Evolutionary conservation across 257 asterid species (phyloP).

Genomic region (Jaltomata sinuosa): DNA sequence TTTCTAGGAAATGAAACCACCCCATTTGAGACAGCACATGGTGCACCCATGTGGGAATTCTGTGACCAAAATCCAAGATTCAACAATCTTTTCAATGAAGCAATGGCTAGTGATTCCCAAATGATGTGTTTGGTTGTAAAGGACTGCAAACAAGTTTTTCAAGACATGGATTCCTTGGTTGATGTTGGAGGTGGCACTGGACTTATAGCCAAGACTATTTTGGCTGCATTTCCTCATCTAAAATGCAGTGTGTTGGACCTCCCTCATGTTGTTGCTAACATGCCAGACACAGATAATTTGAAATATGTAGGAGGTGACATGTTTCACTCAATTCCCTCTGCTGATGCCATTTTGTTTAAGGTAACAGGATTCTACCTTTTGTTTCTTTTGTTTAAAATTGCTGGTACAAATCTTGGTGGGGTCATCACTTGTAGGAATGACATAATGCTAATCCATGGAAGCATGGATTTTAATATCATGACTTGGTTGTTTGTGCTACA

Average conservation of each 20-base stretch:
- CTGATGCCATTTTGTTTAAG: constrained; percentile 12
- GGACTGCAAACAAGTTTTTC: constrained; percentile 10
- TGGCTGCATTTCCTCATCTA: constrained; percentile 2
- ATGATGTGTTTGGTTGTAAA: constrained; percentile 1
- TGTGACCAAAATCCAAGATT: not conserved
- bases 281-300: not conserved
- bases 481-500: not conserved
- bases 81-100: constrained; percentile 16
- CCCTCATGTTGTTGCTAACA: constrained; percentile 8
- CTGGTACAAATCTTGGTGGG: not conserved
- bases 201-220: not conserved
- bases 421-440: too few species aligned
- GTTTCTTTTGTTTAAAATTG: not conserved
- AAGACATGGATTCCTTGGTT: constrained; percentile 7
- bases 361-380: not conserved
- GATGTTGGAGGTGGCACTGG: constrained; percentile 18
- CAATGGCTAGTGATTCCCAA: constrained; percentile 22
- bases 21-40: constrained; percentile 12
- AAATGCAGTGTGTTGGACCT: constrained; percentile 9
- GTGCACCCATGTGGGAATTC: not conserved
- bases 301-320: constrained; percentile 10
- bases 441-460: too few species aligned
- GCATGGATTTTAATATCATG: not conserved
- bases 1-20: not conserved
- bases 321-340: constrained; percentile 9